Evolutionary conservation across 2,329 filamentous ascomycete genomes (phyloP), one percentile per base, ranked within the genome.

Genomic region (Colletotrichum sojae): DNA sequence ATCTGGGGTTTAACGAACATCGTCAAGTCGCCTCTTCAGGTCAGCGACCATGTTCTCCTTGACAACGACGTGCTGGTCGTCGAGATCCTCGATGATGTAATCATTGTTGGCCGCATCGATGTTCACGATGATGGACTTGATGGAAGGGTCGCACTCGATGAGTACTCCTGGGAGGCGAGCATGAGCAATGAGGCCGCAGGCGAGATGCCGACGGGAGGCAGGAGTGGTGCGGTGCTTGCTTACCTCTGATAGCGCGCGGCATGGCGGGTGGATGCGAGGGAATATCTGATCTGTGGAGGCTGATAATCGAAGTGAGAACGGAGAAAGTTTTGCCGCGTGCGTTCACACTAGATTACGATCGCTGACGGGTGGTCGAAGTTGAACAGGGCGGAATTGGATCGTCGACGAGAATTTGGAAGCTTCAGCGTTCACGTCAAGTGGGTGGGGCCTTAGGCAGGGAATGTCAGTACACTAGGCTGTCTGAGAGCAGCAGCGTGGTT

Each of bases 121-220:
- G 75, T 90, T 92, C 74, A 93, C 85, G 76, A 95, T 91, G 83
- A 95, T 94, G 71, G 93, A 92, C 81, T 94, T 95, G 86, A 95
- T 94, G 52, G 92, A 93, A n/a, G 93, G 91, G 78, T 95, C 93
- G 81, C 92, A 94, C 80, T 94, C 89, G 80, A 95, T 90, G 72
- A 95, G 86, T 31, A 93, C 90, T 71, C 92, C 92, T 89, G 65
- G 45, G 53, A 36, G 36, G 22, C n/a, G 57, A 15, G 31, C 20
- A 49, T 67, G 43, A 63, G 72, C 71, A 54, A 36, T 36, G 31
- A 36, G 20, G 36, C 48, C 18, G 61, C 67, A n/a, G 61, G 66
- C 36, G 46, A 52, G 13, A n/a, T n/a, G 22, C n/a, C 16, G 43
- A 12, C 43, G n/a, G 45, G 36, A 15, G 40, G 40, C 49, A 25